Percentiles rank a stretch among this genome's conserved stretches.
These are phyloP conservation scores for Bretziella fagacearum DNA, from an alignment of 2,329 filamentous ascomycete genomes.

Conservation along the genomic window DNA sequence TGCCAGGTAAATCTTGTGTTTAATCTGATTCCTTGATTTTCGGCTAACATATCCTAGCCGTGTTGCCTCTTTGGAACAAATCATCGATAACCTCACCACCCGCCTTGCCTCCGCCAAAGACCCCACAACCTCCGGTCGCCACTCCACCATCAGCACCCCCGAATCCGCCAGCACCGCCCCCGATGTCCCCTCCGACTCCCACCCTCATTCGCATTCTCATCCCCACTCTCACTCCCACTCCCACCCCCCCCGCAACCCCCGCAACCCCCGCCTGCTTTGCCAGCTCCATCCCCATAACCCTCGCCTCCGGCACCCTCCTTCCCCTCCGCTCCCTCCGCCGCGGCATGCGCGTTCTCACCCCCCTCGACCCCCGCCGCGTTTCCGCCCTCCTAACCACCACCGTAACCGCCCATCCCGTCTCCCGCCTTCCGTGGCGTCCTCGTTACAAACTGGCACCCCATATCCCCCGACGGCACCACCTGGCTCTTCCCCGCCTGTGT, in stretches of 20 bases:
- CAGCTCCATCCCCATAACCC: conserved; percentile 28
- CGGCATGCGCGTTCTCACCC: conserved; percentile 34
- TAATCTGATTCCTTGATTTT: neutral
- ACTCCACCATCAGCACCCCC: conserved; percentile 10
- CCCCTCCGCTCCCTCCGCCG: conserved; percentile 28
- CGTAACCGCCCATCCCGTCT: conserved; percentile 26
- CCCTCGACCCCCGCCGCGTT: conserved; percentile 31
- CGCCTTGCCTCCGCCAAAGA: conserved; percentile 9
- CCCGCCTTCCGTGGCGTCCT: conserved; percentile 29
- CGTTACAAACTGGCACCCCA: conserved; percentile 44
- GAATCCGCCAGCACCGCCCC: conserved; percentile 11
- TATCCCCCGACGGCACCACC: conserved; percentile 23
- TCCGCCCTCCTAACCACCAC: conserved; percentile 34
- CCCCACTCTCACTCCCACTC: neutral
- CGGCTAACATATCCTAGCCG: conserved; percentile 15
- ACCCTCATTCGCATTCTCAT: neutral
- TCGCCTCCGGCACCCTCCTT: conserved; percentile 26
- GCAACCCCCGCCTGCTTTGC: neutral
- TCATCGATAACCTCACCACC: conserved; percentile 17
- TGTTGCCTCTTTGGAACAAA: conserved; percentile 18
- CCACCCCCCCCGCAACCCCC: neutral
- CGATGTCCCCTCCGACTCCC: conserved; percentile 6
- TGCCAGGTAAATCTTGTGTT: conserved; percentile 17
- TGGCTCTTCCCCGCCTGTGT: conserved; percentile 33
- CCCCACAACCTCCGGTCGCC: neutral